Base-by-base conservation (phyloP, 208 protist genomes). In the Naegleria fowleri region DNA sequence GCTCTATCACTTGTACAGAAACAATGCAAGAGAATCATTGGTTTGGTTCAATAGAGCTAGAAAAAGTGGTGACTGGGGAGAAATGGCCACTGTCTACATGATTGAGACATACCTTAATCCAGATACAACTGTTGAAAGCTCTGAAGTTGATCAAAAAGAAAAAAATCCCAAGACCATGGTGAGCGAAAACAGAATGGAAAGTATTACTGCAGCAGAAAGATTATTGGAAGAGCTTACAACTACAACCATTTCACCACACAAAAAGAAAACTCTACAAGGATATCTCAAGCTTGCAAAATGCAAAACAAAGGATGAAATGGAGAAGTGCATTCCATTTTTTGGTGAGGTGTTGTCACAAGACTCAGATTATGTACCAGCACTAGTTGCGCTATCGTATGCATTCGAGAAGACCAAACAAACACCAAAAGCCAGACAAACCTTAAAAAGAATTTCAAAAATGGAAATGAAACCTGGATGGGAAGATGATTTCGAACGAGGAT, bases 21-120 rank as follows among this genome's bases (percentile, higher is more conserved):
- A 96, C 92, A 94, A 96, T 91, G 95, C 96, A 76, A 91, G 93
- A 43, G 97, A 97, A 86, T 97, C 98, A 16, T 96, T 99, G 11
- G 90, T 92, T 1, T 86, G 94, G 84, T 97, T 98, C 92, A 98
- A 98, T 93, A 83, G 92, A 29, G 97, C 96, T 0, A 93, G 98
- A 4, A 93, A 94, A 15, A 95, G 96, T 91, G 94, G 95, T 91
- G 93, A 93, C 83, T 99, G 96, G 95, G 95, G 96, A 67, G 93
- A 94, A 90, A 91, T 92, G 0, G 96, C 96, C 16, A 90, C 98
- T 40, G 94, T 92, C 38, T 88, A 96, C 22, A 99, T 99, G 97
- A 97, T 98, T 90, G 94, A 97, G 79, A 97, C 98, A 79, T 99
- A 98, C 93, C 94, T 98, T 36, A 96, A 96, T 83, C 95, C 96